Percentiles rank a stretch among this genome's conserved stretches.
Conservation (phyloP, 805 yeast species). For the Schwanniomyces polymorphus region DNA sequence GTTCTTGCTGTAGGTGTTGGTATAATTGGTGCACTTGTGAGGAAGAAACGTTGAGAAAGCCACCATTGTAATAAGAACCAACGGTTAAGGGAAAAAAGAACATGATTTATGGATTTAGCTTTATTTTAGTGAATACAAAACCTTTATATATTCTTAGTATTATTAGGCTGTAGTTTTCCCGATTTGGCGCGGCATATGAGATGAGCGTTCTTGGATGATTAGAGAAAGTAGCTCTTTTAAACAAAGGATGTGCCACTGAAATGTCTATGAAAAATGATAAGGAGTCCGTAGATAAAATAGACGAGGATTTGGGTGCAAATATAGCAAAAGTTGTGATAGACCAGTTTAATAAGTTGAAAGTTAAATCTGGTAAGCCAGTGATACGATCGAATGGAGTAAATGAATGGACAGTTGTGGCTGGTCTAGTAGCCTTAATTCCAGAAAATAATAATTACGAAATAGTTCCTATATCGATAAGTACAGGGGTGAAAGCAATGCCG, state of each 20-base stretch:
- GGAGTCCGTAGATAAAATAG: background rate
- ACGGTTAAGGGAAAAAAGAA: no score
- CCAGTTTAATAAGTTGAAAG: conserved; percentile 27
- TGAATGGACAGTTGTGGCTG: conserved; percentile 87
- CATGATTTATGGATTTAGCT: background rate
- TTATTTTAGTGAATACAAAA: background rate
- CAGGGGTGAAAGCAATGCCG: conserved; percentile 84
- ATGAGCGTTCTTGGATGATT: background rate
- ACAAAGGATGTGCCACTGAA: background rate
- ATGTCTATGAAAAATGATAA: background rate
- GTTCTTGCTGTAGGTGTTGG: conserved; percentile 84
- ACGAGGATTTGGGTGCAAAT: conserved; percentile 9
- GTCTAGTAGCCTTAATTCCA: conserved; percentile 50
- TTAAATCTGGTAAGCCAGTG: conserved; percentile 56
- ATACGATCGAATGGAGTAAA: conserved; percentile 58
- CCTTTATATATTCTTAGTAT: background rate
- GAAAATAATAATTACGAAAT: conserved; percentile 14
- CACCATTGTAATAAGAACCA: background rate
- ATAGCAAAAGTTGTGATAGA: conserved; percentile 25
- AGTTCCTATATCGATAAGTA: conserved; percentile 53
- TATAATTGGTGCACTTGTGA: conserved; percentile 42
- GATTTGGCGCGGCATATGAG: background rate
- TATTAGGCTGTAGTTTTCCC: background rate
- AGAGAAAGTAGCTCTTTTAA: background rate
- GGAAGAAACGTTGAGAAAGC: conserved; percentile 22